Conservation (phyloP, 2,329 filamentous ascomycete species). For the Epichloe uncinata region DNA sequence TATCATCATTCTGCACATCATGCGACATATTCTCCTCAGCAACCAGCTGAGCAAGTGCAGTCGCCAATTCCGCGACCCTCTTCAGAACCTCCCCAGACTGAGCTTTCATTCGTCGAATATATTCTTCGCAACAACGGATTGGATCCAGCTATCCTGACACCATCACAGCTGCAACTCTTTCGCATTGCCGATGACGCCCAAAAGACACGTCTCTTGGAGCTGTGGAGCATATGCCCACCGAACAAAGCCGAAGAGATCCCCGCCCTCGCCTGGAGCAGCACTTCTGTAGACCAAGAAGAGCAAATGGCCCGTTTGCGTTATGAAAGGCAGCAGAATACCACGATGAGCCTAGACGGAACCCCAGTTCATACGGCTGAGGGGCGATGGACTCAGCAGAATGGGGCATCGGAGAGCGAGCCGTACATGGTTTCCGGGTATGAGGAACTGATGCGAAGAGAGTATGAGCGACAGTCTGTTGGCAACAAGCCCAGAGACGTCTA, state of each 20-base stretch:
- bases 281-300: slow-evolving; percentile 43
- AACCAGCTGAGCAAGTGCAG: slow-evolving; percentile 13
- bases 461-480: slow-evolving; percentile 30
- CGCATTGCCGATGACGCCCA: slow-evolving; percentile 59
- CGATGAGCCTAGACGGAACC: slow-evolving; percentile 42
- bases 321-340: slow-evolving; percentile 28
- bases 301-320: slow-evolving; percentile 48
- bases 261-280: slow-evolving; percentile 38
- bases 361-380: slow-evolving; percentile 38
- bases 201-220: slow-evolving; percentile 60
- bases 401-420: slow-evolving; percentile 48
- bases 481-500: slow-evolving; percentile 27
- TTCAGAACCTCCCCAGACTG: slow-evolving; percentile 36
- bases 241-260: slow-evolving; percentile 41
- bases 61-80: slow-evolving; percentile 30
- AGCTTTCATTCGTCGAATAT: slow-evolving; percentile 38
- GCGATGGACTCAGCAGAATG: slow-evolving; percentile 30
- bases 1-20: slow-evolving; percentile 69
- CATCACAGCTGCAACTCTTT: slow-evolving; percentile 68
- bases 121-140: slow-evolving; percentile 55
- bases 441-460: slow-evolving; percentile 49
- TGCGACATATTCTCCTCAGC: slow-evolving; percentile 21
- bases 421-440: slow-evolving; percentile 81
- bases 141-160: slow-evolving; percentile 53
- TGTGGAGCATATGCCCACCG: slow-evolving; percentile 74